phyloP scores from a whole-genome alignment of 2,329 filamentous ascomycete species.

The Karstenula rhodostoma region DNA sequence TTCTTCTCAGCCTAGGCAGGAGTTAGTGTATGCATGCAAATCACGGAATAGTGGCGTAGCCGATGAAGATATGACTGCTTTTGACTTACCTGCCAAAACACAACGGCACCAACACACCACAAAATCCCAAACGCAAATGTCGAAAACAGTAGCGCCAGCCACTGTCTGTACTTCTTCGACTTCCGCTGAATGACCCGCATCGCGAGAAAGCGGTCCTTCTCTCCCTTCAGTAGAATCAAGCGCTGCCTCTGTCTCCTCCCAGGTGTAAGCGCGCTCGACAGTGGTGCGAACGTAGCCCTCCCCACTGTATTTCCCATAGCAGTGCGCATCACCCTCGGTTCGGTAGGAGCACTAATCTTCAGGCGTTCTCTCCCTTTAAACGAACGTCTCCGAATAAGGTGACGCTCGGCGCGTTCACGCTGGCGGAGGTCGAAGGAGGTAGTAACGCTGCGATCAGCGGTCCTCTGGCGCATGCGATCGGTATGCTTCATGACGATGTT shows the following conservation, averaged over 20 bases:
- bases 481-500: slow-evolving; percentile 70
- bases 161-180: slow-evolving; percentile 72
- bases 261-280: slow-evolving; percentile 20
- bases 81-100: slow-evolving; percentile 66
- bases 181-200: slow-evolving; percentile 82
- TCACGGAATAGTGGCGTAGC: not conserved
- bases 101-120: slow-evolving; percentile 80
- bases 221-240: slow-evolving; percentile 64
- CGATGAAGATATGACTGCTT: not conserved
- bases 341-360: slow-evolving; percentile 37
- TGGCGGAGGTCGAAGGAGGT: slow-evolving; percentile 58
- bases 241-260: slow-evolving; percentile 49
- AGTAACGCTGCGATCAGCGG: slow-evolving; percentile 63
- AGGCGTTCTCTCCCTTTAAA: slow-evolving; percentile 13
- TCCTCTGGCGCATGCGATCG: slow-evolving; percentile 62
- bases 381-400: slow-evolving; percentile 29
- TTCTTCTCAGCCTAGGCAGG: slow-evolving; percentile 57
- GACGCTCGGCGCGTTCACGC: slow-evolving; percentile 37
- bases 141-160: slow-evolving; percentile 76
- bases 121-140: slow-evolving; percentile 73
- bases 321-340: slow-evolving; percentile 31
- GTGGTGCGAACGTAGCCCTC: slow-evolving; percentile 16
- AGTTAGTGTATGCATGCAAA: not conserved
- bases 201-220: slow-evolving; percentile 74
- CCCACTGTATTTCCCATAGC: slow-evolving; percentile 28